Base-by-base conservation (phyloP, 2,329 filamentous ascomycete genomes). In the Lasiodiplodia gonubiensis region DNA sequence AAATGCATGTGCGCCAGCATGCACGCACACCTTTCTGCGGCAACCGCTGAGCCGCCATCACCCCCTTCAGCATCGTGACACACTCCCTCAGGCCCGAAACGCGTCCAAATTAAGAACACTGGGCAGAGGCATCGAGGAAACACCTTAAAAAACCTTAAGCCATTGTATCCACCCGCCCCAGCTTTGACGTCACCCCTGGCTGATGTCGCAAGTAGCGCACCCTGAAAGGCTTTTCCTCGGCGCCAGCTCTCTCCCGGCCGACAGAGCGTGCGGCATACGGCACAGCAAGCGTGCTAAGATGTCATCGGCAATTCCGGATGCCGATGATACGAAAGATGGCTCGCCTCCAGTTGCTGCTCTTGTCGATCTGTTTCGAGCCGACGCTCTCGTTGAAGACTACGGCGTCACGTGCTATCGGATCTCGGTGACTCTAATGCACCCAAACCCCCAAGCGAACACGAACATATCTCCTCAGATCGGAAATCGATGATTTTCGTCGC, bases 361-460 rank as follows among this genome's bases (percentile, higher is more conserved):
- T 10, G 53, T 23, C 8, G 30, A 37, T 33, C 27, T 18, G 53
- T 35, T 55, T 55, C 53, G 53, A 55, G 21, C 53, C 53, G 53
- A 55, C 2, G 35, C 33, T 11, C 53, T 27, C 6, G 16, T 12
- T 55, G 30, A 33, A 21, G 39, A 48, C 57, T 30, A 48, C 14
- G 0, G 11, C 53, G 23, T 48, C 57, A 60, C 57, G 57, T 49
- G 57, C 21, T 42, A 16, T 16, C 35, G 25, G 21, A 27, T 48
- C 27, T 57, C n/a, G n/a, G 18, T 18, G 21, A 27, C 10, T 23
- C n/a, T 46, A 25, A 42, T n/a, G 39, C 25, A 16, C 30, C 21
- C 33, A 21, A 23, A 33, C 46, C 37, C 37, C 23, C 55, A 60
- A 60, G 57, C 57, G 57, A 49, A 60, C 57, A 60, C 57, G 57